Conservation (phyloP, 73 alveolate genomes). For the Paraurostyla sp. region DNA sequence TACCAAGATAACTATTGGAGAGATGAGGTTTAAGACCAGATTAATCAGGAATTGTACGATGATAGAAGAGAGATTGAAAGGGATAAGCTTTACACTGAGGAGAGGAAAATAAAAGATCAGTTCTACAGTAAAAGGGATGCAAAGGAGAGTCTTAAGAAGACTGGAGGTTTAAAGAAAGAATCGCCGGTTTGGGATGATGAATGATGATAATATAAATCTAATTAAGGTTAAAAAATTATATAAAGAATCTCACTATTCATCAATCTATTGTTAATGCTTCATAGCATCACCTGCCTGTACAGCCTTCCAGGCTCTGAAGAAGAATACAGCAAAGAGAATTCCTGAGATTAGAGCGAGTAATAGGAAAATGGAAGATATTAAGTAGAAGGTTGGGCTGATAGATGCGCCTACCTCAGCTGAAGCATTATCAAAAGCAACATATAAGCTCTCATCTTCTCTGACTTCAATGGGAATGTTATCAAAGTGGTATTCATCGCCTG, state of each 20-base stretch:
- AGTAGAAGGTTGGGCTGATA: constrained; percentile 15
- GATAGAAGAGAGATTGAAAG: no score
- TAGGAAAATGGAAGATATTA: background rate
- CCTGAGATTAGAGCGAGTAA: constrained; percentile 31
- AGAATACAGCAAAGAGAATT: constrained; percentile 11
- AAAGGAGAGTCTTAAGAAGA: background rate
- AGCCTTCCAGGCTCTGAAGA: background rate
- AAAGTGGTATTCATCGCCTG: constrained; percentile 53
- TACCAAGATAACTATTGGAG: no score
- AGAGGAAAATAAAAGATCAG: background rate
- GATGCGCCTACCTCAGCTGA: constrained; percentile 20
- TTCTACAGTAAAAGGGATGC: background rate
- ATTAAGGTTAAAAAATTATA: background rate
- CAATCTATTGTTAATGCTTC: constrained; percentile 45
- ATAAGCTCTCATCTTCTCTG: constrained; percentile 57
- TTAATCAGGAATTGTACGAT: no score
- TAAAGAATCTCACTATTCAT: constrained; percentile 10
- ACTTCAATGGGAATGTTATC: constrained; percentile 49
- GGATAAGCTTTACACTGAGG: background rate
- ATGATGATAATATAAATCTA: background rate
- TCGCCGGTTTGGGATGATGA: constrained; percentile 33
- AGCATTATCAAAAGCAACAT: background rate
- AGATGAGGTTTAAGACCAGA: no score
- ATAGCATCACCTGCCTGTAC: background rate
- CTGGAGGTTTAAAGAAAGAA: constrained; percentile 38